phyloP scores from a whole-genome alignment of 1,284 basidiomycete species.

The Vanrija sp. region DNA sequence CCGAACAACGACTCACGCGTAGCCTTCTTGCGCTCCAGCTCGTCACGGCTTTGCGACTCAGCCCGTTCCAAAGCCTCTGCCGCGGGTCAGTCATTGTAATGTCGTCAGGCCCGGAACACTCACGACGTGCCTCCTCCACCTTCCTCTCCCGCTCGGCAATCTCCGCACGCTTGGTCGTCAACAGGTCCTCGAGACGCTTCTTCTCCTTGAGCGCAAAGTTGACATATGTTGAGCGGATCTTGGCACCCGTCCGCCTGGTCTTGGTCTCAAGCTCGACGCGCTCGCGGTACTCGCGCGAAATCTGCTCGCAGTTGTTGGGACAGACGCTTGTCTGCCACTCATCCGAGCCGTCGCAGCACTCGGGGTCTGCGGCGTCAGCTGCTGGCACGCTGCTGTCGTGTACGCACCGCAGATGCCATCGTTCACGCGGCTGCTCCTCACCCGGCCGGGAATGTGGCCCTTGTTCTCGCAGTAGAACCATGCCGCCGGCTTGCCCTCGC shows the following conservation, averaged over 20 bases:
- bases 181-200: constrained; percentile 64
- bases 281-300: constrained; percentile 67
- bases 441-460: constrained; percentile 76
- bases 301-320: constrained; percentile 69
- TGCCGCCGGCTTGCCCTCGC: constrained; percentile 56
- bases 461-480: constrained; percentile 83
- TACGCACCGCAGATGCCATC: constrained; percentile 88
- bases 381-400: neutral
- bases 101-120: neutral
- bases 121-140: constrained; percentile 43
- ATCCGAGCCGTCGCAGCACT: constrained; percentile 98
- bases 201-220: constrained; percentile 81
- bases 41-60: constrained; percentile 37
- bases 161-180: constrained; percentile 59
- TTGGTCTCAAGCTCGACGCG: constrained; percentile 68
- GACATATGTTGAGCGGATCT: constrained; percentile 86
- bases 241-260: constrained; percentile 77
- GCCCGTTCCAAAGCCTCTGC: constrained; percentile 30
- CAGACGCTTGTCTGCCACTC: constrained; percentile 70
- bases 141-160: constrained; percentile 60
- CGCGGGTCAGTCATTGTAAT: neutral
- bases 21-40: constrained; percentile 71
- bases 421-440: constrained; percentile 80
- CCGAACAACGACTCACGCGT: constrained; percentile 61
- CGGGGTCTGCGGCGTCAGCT: constrained; percentile 59